Percentiles rank a stretch among this genome's conserved stretches.
phyloP scores from a whole-genome alignment of 805 yeast species.

The Kuraishia hungarica region DNA sequence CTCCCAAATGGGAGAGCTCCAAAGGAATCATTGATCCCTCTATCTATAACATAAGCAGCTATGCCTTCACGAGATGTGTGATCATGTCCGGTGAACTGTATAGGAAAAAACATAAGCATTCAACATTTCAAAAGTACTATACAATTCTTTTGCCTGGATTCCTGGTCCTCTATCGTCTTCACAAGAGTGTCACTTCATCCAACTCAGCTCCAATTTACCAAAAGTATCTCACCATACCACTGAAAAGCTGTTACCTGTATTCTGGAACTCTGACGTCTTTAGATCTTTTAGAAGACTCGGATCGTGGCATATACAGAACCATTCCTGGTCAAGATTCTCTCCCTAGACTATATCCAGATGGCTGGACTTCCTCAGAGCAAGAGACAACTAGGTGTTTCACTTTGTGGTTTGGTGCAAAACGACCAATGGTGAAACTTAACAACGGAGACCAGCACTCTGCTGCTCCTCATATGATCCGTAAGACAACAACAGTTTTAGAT shows the following conservation, averaged over 20 bases:
- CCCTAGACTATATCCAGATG: slow-evolving; percentile 74
- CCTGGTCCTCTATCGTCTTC: slow-evolving; percentile 46
- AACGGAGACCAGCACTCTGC: neutral
- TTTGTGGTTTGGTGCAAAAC: slow-evolving; percentile 70
- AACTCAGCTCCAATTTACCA: slow-evolving; percentile 31
- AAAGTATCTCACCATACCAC: slow-evolving; percentile 50
- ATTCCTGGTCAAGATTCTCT: slow-evolving; percentile 48
- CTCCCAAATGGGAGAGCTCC: slow-evolving; percentile 46
- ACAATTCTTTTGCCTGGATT: slow-evolving; percentile 67
- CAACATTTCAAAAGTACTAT: slow-evolving; percentile 52
- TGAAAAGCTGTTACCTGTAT: slow-evolving; percentile 65
- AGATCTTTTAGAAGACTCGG: slow-evolving; percentile 44
- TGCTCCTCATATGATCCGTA: neutral
- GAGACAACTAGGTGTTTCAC: slow-evolving; percentile 73
- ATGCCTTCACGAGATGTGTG: slow-evolving; percentile 52
- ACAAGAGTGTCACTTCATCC: slow-evolving; percentile 33
- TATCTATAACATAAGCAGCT: slow-evolving; percentile 45
- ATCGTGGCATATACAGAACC: slow-evolving; percentile 28
- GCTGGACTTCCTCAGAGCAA: slow-evolving; percentile 77
- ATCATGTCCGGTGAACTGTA: slow-evolving; percentile 59
- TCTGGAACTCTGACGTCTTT: slow-evolving; percentile 55
- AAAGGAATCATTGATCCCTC: slow-evolving; percentile 43
- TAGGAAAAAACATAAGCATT: slow-evolving; percentile 61
- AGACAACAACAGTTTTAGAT: neutral
- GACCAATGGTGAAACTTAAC: slow-evolving; percentile 27